phyloP scores from a whole-genome alignment of 2,329 filamentous ascomycete species.

The Ramichloridium luteum region DNA sequence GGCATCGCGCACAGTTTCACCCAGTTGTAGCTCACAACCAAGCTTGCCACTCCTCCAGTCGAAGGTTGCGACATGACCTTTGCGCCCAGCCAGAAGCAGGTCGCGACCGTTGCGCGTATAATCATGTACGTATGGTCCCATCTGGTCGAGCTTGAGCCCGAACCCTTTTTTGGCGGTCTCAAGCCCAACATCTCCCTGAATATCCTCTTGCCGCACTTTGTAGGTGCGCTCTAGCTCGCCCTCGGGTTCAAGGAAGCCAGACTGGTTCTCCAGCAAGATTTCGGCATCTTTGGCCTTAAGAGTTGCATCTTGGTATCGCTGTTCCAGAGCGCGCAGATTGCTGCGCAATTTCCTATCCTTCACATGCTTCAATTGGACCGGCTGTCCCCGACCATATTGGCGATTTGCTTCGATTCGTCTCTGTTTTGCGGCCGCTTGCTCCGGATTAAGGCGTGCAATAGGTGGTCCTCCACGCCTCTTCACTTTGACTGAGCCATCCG shows the following conservation, averaged over 20 bases:
- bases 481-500: conserved; percentile 17
- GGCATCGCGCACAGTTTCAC: conserved; percentile 79
- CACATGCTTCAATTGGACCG: conserved; percentile 58
- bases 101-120: conserved; percentile 84
- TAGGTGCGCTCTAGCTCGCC: conserved; percentile 82
- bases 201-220: conserved; percentile 81
- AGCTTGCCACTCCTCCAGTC: conserved; percentile 90
- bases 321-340: conserved; percentile 66
- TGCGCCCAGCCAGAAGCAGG: conserved; percentile 72
- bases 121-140: conserved; percentile 80
- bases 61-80: conserved; percentile 91
- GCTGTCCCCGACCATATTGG: conserved; percentile 73
- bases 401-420: conserved; percentile 25
- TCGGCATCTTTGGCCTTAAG: conserved; percentile 88
- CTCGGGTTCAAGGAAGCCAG: conserved; percentile 80
- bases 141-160: conserved; percentile 66
- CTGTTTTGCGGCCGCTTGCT: conserved; percentile 23
- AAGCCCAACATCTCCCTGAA: conserved; percentile 58
- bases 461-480: conserved; percentile 16
- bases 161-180: conserved; percentile 89
- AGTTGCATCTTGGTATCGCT: conserved; percentile 68
- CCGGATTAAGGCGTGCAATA: conserved; percentile 21
- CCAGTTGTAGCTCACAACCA: conserved; percentile 80
- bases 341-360: conserved; percentile 82
- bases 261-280: conserved; percentile 76